These are phyloP conservation scores for Thelonectria rubi DNA, from an alignment of 2,329 filamentous ascomycete genomes.

Conservation along the genomic window DNA sequence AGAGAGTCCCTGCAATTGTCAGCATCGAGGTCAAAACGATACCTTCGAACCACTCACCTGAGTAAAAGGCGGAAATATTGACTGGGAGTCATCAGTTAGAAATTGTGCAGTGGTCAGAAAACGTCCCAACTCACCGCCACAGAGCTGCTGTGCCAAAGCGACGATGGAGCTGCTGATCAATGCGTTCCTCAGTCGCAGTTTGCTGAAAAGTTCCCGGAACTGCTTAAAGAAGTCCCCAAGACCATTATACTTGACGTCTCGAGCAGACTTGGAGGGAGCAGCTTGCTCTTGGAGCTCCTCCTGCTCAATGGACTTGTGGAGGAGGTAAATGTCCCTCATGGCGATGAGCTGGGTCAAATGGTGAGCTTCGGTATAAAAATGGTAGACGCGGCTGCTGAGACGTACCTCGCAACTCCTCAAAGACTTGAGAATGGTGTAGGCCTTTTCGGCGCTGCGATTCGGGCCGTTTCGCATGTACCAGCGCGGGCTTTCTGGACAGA, in stretches of 20 bases:
- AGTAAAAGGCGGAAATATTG: conserved; percentile 55
- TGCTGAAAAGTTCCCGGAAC: conserved; percentile 28
- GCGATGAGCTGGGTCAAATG: conserved; percentile 48
- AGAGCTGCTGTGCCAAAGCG: conserved; percentile 42
- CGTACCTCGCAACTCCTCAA: not conserved
- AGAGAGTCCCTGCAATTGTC: not conserved
- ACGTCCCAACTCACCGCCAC: conserved; percentile 30
- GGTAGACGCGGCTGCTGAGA: not conserved
- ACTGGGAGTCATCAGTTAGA: conserved; percentile 19
- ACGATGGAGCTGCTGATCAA: conserved; percentile 41
- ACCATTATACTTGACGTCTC: not conserved
- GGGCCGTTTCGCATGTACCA: conserved; percentile 49
- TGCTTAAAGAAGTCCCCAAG: conserved; percentile 30
- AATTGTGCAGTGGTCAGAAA: not conserved
- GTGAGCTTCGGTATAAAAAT: not conserved
- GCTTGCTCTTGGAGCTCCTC: not conserved
- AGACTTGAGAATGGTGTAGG: conserved; percentile 44
- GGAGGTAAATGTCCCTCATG: conserved; percentile 50
- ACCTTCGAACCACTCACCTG: conserved; percentile 37
- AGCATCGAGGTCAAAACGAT: not conserved
- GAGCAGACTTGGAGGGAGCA: not conserved
- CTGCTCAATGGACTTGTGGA: conserved; percentile 30
- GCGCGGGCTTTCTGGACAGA: conserved; percentile 52
- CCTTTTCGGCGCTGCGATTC: conserved; percentile 47
- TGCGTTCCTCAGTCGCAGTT: conserved; percentile 30